Conservation (phyloP, 148 eudicot species). For the Heliosperma pusillum region DNA sequence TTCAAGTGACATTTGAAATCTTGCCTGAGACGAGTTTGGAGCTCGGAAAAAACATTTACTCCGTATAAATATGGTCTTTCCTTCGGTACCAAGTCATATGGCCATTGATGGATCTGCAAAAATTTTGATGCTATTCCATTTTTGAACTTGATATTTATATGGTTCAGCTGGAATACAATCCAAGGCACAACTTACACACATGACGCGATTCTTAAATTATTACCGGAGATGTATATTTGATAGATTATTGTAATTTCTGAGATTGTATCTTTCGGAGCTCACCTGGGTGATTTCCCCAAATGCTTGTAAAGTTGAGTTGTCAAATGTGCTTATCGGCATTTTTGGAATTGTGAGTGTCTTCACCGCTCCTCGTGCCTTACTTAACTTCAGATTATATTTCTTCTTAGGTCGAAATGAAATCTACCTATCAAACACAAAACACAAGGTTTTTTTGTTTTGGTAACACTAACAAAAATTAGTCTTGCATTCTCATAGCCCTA, state of each 20-base stretch:
- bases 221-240: conserved; percentile 23
- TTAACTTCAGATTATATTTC: not conserved
- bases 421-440: not conserved
- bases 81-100: not conserved
- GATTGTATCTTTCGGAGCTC: conserved; percentile 18
- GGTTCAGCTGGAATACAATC: conserved; percentile 22
- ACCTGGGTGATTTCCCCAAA: conserved; percentile 12
- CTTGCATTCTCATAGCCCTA: too few relatives aligned
- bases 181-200: conserved; percentile 13
- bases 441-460: too few relatives aligned
- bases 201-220: conserved; percentile 11
- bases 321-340: not conserved
- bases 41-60: not conserved
- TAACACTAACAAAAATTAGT: too few relatives aligned
- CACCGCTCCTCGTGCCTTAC: not conserved
- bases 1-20: conserved; percentile 7
- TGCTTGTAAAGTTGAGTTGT: conserved; percentile 24
- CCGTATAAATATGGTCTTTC: not conserved
- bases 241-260: conserved; percentile 22
- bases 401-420: not conserved
- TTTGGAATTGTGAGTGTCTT: not conserved
- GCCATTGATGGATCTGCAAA: conserved; percentile 4
- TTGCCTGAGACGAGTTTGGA: conserved; percentile 8
- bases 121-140: conserved; percentile 12
- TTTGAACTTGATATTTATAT: conserved; percentile 23